Evolutionary conservation across 192 early-diverging fungal species (phyloP), one percentile per base, ranked within the genome.

Genomic region (Coemansia sp.): DNA sequence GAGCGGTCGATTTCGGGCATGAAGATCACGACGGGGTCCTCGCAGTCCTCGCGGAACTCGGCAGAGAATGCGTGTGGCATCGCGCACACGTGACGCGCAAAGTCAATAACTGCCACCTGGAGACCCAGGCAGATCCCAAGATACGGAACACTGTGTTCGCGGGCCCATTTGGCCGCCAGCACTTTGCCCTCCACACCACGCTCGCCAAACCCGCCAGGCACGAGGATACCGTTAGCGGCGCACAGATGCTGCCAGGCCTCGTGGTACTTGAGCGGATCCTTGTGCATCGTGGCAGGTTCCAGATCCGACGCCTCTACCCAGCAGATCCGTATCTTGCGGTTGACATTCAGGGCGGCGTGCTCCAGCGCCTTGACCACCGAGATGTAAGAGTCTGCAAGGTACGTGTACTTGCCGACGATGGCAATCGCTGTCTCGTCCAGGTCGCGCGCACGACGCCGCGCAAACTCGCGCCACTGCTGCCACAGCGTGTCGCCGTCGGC

Each of bases 151-250:
- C 95, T 94, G 84, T 98, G 91, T 82, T 98, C 96, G 77, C 98
- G 92, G 37, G 98, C 98, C 91, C 93, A 98, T 72, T 95, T 98
- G 71, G 91, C 91, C 8, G 96, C 96, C 39, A 90, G 80, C 47
- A 99, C 88, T 87, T 92, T 99, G 65, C 98, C 98, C 73, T 99
- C 98, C 59, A 91, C 92, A 71, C 98, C 98, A 73, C 98, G 93
- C 60, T 88, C 86, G 62, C 98, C 98, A 74, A 99, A 99, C 40
- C 98, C 98, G 72, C 98, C 98, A 32, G 98, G 96, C 40, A 99
- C 94, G 42, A 99, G 85, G 63, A 99, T 95, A 47, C 98, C 98
- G 74, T 92, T 74, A 51, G 95, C 94, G 4, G 85, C 85, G 83
- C 92, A 92, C 46, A 99, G 77, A 19, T 87, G 85, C 74, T 94